Evolutionary conservation across 129 eudicot genomes (phyloP), one percentile per base, ranked within the genome.

Genomic region (Smallanthus sonchifolius): DNA sequence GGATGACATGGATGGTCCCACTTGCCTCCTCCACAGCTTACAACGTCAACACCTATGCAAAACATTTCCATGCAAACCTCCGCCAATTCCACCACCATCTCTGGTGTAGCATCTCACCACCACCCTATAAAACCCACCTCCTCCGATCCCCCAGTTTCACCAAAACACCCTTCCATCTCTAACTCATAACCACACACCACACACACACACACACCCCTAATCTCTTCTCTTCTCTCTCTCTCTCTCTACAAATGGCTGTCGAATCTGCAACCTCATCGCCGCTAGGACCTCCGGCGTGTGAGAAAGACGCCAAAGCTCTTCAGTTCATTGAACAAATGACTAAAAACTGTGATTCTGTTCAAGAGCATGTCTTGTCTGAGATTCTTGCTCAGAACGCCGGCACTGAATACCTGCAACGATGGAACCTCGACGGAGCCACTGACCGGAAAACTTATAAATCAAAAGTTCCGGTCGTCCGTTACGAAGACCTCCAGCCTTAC

Each of bases 281-380:
- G 0, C 56, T 88, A 1, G 86, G 83, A 54, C 85, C 80, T 32
- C 88, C 91, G 48, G 85, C 86, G 7, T 79, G 84, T 64, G 95
- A 88, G 72, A 84, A 85, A 63, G 84, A 83, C 3, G 87, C 86
- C 1, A 80, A 83, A 10, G 92, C 97, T 10, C 92, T 91, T 60
- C 84, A 82, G 54, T 88, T 88, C 64, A 91, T 88, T 0, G 92
- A 88, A 82, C 87, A 88, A 7, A 87, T 86, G 92, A 91, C 95
- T 0, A 75, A 60, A 64, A 88, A 84, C 45, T 70, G 81, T 7
- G 96, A 86, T 35, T 8, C 42, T n/a, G 90, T 91, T 13, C 97
- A 91, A 78, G 88, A 80, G 24, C 84, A 69, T 20, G 90, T 91
- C 24, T 66, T 91, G 82, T 65, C 70, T 14, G 87, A 83, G 75